A percentile compares a stretch with the other conserved stretches of the same genome.
These are phyloP conservation scores for Macrolepiota albuminosa DNA, from an alignment of 768 basidiomycete species.

Conservation along the genomic window DNA sequence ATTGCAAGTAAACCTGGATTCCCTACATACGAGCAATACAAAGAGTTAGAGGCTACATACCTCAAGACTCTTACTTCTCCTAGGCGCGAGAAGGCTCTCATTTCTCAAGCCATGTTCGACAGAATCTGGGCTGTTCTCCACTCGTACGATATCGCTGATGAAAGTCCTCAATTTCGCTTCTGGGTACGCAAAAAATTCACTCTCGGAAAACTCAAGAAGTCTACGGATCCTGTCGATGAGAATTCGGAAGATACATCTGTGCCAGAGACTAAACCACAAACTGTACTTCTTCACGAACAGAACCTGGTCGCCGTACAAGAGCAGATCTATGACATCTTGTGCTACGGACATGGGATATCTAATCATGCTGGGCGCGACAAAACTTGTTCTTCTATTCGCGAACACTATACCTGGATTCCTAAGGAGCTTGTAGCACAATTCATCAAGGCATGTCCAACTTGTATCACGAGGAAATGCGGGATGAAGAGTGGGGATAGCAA, in stretches of 20 bases:
- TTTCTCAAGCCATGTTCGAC: constrained; percentile 67
- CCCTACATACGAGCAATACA: constrained; percentile 59
- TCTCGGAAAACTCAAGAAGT: constrained; percentile 31
- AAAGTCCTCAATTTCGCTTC: constrained; percentile 70
- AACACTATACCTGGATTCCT: constrained; percentile 78
- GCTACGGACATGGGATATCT: constrained; percentile 61
- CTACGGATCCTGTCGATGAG: constrained; percentile 10
- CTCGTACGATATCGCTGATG: constrained; percentile 38
- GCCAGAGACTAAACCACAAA: constrained; percentile 4
- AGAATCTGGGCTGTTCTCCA: constrained; percentile 66
- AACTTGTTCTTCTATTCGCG: constrained; percentile 61
- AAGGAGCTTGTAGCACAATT: constrained; percentile 80
- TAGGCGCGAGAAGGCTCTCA: constrained; percentile 62
- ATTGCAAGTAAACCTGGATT: constrained; percentile 38
- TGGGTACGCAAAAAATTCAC: constrained; percentile 84
- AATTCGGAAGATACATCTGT: neutral
- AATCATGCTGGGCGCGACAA: constrained; percentile 78
- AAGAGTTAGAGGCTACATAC: constrained; percentile 53
- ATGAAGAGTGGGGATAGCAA: constrained; percentile 15
- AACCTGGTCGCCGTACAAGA: constrained; percentile 74
- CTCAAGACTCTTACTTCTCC: constrained; percentile 51
- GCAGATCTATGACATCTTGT: constrained; percentile 74
- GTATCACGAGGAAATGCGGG: constrained; percentile 44
- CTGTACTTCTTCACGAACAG: constrained; percentile 66
- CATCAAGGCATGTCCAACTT: constrained; percentile 77